Conservation (phyloP, 2,329 filamentous ascomycete genomes). For the Microcyclosporella mali region DNA sequence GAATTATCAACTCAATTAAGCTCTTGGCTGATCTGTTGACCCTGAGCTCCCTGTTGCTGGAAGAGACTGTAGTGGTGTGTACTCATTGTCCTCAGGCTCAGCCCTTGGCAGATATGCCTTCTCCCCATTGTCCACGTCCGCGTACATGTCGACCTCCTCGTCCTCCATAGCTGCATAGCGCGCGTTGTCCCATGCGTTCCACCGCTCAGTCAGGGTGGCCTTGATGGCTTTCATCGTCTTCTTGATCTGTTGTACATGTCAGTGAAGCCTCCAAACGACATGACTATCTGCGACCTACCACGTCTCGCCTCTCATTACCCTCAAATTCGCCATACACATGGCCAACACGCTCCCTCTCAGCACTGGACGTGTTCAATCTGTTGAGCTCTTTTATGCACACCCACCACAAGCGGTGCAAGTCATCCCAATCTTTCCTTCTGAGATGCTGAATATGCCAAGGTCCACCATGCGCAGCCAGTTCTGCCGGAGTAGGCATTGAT, state of each 20-base stretch:
- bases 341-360: slow-evolving; percentile 61
- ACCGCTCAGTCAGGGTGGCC: slow-evolving; percentile 78
- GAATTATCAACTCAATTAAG: too few relatives aligned
- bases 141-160: slow-evolving; percentile 58
- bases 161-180: slow-evolving; percentile 59
- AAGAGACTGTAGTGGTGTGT: too few relatives aligned
- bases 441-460: slow-evolving; percentile 82
- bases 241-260: slow-evolving; percentile 51
- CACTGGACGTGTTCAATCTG: slow-evolving; percentile 68
- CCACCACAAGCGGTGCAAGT: slow-evolving; percentile 91
- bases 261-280: slow-evolving; percentile 1
- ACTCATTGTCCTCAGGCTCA: slow-evolving; percentile 1
- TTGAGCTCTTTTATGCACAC: slow-evolving; percentile 87
- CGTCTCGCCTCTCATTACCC: slow-evolving; percentile 54
- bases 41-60: too few relatives aligned
- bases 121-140: slow-evolving; percentile 24
- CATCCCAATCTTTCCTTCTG: slow-evolving; percentile 84
- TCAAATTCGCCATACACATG: slow-evolving; percentile 64
- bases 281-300: slow-evolving; percentile 48
- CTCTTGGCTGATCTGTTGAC: too few relatives aligned
- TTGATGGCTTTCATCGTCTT: slow-evolving; percentile 77
- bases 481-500: slow-evolving; percentile 64
- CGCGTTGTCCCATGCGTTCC: slow-evolving; percentile 80
- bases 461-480: slow-evolving; percentile 68
- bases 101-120: slow-evolving; percentile 22